Percentiles rank a stretch among this genome's conserved stretches.
Evolutionary conservation across 768 basidiomycete genomes (phyloP).

Genomic region (Chalciporus chontae): DNA sequence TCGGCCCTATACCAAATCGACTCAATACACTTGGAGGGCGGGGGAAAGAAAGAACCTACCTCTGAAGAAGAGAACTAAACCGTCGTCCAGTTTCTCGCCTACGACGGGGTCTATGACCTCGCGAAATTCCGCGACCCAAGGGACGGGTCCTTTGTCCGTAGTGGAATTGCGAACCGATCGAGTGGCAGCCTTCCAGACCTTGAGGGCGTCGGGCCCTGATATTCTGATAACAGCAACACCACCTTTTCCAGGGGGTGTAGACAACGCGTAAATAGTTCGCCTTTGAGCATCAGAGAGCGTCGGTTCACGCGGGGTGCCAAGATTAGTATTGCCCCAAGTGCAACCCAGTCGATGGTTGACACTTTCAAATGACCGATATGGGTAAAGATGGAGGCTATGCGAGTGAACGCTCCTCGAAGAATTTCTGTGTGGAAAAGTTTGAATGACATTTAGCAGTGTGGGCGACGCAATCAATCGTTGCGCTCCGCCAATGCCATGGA

Average conservation of each 20-base stretch:
- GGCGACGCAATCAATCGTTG: constrained; percentile 1
- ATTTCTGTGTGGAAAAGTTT: constrained; percentile 25
- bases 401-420: constrained; percentile 11
- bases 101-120: constrained; percentile 60
- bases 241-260: constrained; percentile 82
- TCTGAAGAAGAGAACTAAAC: constrained; percentile 77
- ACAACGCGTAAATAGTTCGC: constrained; percentile 83
- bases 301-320: constrained; percentile 4
- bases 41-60: constrained; percentile 38
- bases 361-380: constrained; percentile 12
- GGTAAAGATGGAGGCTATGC: constrained; percentile 16
- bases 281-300: constrained; percentile 50
- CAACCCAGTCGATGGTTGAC: background rate
- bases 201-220: constrained; percentile 69
- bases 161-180: constrained; percentile 23
- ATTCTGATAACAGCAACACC: constrained; percentile 82
- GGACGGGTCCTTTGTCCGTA: constrained; percentile 36
- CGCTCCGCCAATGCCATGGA: constrained; percentile 1
- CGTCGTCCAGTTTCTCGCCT: constrained; percentile 69
- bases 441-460: constrained; percentile 11
- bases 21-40: background rate
- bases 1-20: constrained; percentile 49
- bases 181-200: constrained; percentile 63
- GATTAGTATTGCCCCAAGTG: background rate
- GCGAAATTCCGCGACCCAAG: constrained; percentile 72